Evolutionary conservation across 768 basidiomycete genomes (phyloP), one percentile per base, ranked within the genome.

Genomic region (Cyclocybe cylindracea): DNA sequence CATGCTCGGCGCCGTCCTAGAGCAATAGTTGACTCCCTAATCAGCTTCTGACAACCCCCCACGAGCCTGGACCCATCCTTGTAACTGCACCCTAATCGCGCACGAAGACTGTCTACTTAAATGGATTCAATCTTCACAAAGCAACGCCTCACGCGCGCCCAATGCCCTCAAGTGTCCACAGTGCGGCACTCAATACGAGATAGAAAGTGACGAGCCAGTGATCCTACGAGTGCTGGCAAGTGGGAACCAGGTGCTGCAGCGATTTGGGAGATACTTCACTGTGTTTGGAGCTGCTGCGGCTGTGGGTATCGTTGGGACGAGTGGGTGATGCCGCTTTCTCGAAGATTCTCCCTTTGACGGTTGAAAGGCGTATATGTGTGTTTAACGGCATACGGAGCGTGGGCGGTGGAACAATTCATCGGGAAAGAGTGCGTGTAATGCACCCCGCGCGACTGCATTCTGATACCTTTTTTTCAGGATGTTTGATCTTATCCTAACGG

Each of bases 101-200:
- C 90, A 91, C 66, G 87, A 91, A 63, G 70, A 81, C 0, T 92
- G 90, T 69, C 79, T 92, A 11, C 76, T 91, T 32, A 80, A 84
- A 56, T 92, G 90, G 90, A 89, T 92, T 36, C 79, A 84, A 53
- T 77, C 86, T 13, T 80, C 88, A 3, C 86, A 91, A 58, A 73
- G 77, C 18, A 83, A 73, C 42, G 50, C 76, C 6, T 67, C 74
- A 8, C 79, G 84, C 7, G 76, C 80, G 29, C 68, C 77, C 1
- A 86, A 87, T 61, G 87, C 88, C 0, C 77, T 90, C 54, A 88
- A 89, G 61, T 92, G 90, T 59, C 89, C 90, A 0, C 90, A 92
- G 55, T 92, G 90, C 54, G 77, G 84, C 9, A 72, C 84, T 0
- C 59, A 62, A 34, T 91, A 90, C 62, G 81, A 87, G 63, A 64